Conservation (phyloP, 768 basidiomycete species). For the Suillus occidentalis region DNA sequence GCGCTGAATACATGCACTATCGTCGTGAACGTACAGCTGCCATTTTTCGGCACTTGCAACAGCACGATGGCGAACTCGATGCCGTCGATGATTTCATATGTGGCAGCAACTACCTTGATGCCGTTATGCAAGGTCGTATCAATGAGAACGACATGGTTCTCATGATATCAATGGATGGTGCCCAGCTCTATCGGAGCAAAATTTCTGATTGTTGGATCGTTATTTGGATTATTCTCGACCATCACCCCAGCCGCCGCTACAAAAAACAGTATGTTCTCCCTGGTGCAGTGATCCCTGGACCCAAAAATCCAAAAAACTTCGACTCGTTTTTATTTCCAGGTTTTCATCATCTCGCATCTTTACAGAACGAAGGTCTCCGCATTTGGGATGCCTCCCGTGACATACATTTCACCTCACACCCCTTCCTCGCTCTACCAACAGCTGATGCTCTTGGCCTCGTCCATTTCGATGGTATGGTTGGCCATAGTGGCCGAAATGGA, state of each 20-base stretch:
- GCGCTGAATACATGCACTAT: conserved; percentile 6
- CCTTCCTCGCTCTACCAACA: conserved; percentile 15
- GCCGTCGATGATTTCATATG: neutral
- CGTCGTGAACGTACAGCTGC: conserved; percentile 6
- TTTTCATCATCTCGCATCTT: conserved; percentile 32
- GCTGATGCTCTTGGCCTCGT: conserved; percentile 32
- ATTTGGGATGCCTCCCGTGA: conserved; percentile 32
- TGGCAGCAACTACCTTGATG: conserved; percentile 4
- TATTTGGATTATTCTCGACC: conserved; percentile 37
- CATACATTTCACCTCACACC: conserved; percentile 18
- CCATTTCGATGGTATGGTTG: conserved; percentile 34
- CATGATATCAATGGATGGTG: conserved; percentile 38
- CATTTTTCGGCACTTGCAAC: neutral
- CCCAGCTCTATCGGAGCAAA: conserved; percentile 40
- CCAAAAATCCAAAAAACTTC: conserved; percentile 33
- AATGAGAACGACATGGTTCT: conserved; percentile 28
- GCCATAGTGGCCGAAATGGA: conserved; percentile 33
- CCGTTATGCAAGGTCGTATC: neutral
- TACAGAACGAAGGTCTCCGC: conserved; percentile 30
- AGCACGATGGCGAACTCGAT: neutral
- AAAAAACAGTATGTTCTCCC: conserved; percentile 33
- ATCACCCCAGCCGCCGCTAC: conserved; percentile 30
- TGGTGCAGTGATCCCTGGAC: conserved; percentile 34
- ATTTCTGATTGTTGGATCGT: conserved; percentile 43
- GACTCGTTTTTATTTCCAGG: conserved; percentile 37